Percentiles rank a stretch among this genome's conserved stretches.
Conservation (phyloP, 2,329 filamentous ascomycete species). For the Phoma sp. region DNA sequence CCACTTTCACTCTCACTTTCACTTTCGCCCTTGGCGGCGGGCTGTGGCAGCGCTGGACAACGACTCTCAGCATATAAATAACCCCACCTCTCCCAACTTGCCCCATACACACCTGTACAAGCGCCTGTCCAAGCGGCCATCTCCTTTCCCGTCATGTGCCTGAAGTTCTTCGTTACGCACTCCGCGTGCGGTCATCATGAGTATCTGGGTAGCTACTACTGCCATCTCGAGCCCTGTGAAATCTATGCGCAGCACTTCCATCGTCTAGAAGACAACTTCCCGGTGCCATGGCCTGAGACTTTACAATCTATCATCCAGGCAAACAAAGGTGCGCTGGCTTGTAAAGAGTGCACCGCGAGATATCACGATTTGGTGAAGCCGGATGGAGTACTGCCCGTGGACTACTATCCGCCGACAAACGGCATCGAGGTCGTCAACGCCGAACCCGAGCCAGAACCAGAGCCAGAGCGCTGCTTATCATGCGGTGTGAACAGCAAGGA, state of each 20-base stretch:
- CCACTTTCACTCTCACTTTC: too few species aligned
- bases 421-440: not conserved
- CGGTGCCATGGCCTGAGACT: not conserved
- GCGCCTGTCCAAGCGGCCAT: not conserved
- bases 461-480: not conserved
- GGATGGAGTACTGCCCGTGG: conserved; percentile 7
- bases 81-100: too few species aligned
- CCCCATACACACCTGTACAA: not conserved
- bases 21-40: too few species aligned
- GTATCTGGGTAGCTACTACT: conserved; percentile 14
- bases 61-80: not conserved
- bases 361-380: conserved; percentile 5
- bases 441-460: not conserved
- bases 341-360: conserved; percentile 1
- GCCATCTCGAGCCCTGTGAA: conserved; percentile 2
- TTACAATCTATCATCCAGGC: not conserved
- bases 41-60: too few species aligned
- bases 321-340: not conserved
- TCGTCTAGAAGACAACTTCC: conserved; percentile 5
- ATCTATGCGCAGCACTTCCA: conserved; percentile 7
- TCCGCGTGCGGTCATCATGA: conserved; percentile 6
- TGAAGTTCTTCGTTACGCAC: conserved; percentile 7
- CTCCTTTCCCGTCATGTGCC: conserved; percentile 1
- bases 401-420: conserved; percentile 9
- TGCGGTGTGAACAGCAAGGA: too few species aligned